Evolutionary conservation across 2,329 filamentous ascomycete species (phyloP).

Genomic region (Ramularia endophylla): DNA sequence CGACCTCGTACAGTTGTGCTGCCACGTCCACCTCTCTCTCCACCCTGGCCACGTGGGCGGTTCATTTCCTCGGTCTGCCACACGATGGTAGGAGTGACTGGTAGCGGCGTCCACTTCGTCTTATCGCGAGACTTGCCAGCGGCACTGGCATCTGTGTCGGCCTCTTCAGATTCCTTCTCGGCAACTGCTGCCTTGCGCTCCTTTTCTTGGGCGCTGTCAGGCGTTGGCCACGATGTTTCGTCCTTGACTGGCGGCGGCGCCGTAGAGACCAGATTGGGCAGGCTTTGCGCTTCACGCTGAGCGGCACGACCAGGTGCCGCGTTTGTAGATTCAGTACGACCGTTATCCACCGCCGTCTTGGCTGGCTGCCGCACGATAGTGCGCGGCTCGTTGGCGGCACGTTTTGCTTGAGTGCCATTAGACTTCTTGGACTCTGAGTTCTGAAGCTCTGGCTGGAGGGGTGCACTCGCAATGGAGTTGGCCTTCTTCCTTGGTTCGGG

Average conservation of each 20-base stretch:
- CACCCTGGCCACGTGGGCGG: conserved; percentile 30
- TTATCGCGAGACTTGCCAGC: conserved; percentile 58
- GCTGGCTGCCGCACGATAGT: conserved; percentile 14
- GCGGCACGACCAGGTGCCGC: conserved; percentile 6
- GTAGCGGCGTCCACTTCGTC: conserved; percentile 78
- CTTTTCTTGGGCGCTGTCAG: conserved; percentile 70
- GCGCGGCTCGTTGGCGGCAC: conserved; percentile 12
- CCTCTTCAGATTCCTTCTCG: conserved; percentile 59
- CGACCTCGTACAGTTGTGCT: conserved; percentile 45
- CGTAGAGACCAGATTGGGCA: conserved; percentile 17
- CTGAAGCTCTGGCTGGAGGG: conserved; percentile 10
- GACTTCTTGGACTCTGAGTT: conserved; percentile 19
- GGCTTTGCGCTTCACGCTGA: conserved; percentile 21
- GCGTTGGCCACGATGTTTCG: conserved; percentile 81
- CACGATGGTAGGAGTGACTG: conserved; percentile 75
- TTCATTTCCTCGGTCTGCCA: conserved; percentile 64
- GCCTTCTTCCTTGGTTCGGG: conserved; percentile 25
- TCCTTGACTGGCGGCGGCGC: conserved; percentile 65
- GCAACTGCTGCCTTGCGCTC: conserved; percentile 60
- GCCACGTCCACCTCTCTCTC: conserved; percentile 51
- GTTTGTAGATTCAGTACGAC: conserved; percentile 5
- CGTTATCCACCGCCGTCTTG: conserved; percentile 13
- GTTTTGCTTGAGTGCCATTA: conserved; percentile 17
- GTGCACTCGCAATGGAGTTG: conserved; percentile 15
- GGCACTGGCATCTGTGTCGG: conserved; percentile 49